phyloP scores from a whole-genome alignment of 495 filamentous ascomycete species.

The Evernia prunastri region DNA sequence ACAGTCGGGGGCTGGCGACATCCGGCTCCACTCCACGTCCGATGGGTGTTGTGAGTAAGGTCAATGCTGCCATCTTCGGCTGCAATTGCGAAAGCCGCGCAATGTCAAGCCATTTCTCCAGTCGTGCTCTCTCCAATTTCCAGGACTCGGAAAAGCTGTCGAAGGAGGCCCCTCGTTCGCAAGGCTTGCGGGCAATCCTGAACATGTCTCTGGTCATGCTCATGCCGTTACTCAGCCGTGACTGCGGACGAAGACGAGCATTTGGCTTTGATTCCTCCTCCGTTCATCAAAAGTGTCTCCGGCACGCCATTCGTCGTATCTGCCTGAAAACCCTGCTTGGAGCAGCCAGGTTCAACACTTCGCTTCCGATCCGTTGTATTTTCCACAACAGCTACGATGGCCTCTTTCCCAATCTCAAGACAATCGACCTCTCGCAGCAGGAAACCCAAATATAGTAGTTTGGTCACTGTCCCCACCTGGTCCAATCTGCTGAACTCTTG shows the following conservation, averaged over 20 bases:
- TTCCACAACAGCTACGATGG: not conserved
- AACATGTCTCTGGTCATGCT: not conserved
- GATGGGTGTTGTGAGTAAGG: not conserved
- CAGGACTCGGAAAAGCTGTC: not conserved
- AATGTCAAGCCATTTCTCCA: not conserved
- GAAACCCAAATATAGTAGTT: not conserved
- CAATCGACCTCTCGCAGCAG: not conserved
- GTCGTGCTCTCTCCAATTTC: not conserved
- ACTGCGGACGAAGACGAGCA: not conserved
- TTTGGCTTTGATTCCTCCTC: not conserved
- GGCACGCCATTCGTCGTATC: not conserved
- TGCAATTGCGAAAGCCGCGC: not conserved
- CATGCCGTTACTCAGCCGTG: not conserved
- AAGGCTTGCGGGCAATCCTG: not conserved
- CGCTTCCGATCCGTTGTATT: not conserved
- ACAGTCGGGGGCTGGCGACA: not conserved
- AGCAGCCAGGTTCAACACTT: not conserved
- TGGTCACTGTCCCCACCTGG: not conserved
- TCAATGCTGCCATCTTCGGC: fast-evolving
- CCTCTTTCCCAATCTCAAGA: not conserved
- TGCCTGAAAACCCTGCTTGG: not conserved
- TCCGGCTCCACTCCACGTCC: not conserved
- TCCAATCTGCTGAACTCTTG: not conserved
- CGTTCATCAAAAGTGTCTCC: not conserved
- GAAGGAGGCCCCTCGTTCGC: not conserved